These are phyloP conservation scores for Nitzschia sp. DNA, from an alignment of 108 stramenopile genomes.

Conservation along the genomic window DNA sequence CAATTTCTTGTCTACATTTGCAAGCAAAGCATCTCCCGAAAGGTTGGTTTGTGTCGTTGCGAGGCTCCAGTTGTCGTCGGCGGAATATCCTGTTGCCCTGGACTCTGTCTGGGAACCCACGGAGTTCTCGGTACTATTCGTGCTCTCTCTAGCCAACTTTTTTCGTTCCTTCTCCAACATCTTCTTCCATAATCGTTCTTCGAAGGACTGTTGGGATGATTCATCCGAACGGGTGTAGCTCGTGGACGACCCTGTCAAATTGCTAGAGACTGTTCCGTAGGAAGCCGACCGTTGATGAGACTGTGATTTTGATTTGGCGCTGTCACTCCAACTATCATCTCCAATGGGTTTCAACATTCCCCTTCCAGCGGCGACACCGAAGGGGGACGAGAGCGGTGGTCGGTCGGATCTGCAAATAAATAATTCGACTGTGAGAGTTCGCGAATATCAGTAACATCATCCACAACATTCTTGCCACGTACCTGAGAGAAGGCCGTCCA, in stretches of 20 bases:
- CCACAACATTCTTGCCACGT: no score
- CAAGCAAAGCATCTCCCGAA: neutral
- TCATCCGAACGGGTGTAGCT: neutral
- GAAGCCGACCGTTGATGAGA: neutral
- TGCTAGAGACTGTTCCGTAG: constrained; percentile 7
- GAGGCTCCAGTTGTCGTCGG: constrained; percentile 10
- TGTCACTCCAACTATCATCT: constrained; percentile 6
- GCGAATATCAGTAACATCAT: no score
- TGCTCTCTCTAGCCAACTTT: neutral
- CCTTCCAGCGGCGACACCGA: neutral
- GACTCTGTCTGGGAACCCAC: constrained; percentile 2
- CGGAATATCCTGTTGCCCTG: neutral
- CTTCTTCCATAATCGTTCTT: neutral
- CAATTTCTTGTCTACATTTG: neutral
- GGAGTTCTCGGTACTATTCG: neutral
- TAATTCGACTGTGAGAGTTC: neutral
- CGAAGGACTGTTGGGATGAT: neutral
- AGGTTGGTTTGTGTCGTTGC: neutral
- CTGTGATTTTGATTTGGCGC: neutral
- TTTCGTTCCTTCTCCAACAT: neutral
- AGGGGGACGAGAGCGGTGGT: neutral
- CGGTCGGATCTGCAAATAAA: neutral
- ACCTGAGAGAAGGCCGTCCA: no score
- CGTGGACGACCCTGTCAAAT: neutral
- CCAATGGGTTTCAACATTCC: neutral